These are phyloP conservation scores for Bretschneidera sinensis DNA, from an alignment of 345 rosid species.

Conservation along the genomic window DNA sequence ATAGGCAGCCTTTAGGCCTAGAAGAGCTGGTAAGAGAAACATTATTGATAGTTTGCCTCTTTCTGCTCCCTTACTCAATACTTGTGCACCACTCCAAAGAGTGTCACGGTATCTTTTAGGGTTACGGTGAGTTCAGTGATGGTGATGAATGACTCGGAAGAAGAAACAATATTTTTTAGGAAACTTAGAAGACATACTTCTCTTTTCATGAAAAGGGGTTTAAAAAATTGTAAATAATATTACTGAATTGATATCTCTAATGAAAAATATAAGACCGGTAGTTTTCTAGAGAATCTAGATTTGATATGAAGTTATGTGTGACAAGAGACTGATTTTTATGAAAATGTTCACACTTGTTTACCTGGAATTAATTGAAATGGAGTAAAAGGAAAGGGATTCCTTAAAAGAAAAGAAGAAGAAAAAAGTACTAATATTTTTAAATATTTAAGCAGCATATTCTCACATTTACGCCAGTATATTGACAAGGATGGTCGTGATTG, in stretches of 20 bases:
- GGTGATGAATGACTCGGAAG: too few species aligned
- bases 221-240: too few species aligned
- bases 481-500: background rate
- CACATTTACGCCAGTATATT: background rate
- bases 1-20: too few species aligned
- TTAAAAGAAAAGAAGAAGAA: too few species aligned
- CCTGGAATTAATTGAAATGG: background rate
- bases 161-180: background rate
- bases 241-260: too few species aligned
- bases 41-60: background rate
- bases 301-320: background rate
- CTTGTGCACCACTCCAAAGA: background rate
- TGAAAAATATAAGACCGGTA: background rate
- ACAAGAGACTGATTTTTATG: background rate
- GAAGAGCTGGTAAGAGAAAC: background rate
- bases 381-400: too few species aligned
- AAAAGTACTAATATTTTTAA: background rate
- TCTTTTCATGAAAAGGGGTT: background rate
- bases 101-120: background rate
- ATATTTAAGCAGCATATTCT: background rate
- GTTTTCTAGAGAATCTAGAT: background rate
- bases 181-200: background rate
- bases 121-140: background rate
- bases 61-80: too few species aligned
- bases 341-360: too few species aligned